A percentile compares a stretch with the other conserved stretches of the same genome.
Conservation (phyloP, 1,284 basidiomycete genomes). For the Tremellales sp. region DNA sequence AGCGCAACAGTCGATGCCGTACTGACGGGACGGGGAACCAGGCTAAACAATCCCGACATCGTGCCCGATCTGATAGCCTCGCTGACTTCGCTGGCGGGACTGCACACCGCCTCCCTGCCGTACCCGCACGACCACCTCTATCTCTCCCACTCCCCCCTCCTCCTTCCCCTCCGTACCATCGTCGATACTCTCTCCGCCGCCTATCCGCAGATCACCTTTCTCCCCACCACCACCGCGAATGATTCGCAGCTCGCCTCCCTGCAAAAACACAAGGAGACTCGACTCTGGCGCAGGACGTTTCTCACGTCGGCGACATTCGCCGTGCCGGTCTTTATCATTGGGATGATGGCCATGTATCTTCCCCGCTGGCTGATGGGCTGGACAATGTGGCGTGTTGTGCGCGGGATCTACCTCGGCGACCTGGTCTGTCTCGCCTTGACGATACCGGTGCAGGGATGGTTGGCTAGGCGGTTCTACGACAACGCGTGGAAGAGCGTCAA, state of each 20-base stretch:
- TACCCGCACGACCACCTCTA: slow-evolving; percentile 68
- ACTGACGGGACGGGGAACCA: slow-evolving; percentile 8
- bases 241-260: slow-evolving; percentile 83
- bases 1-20: not conserved
- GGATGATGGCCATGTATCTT: slow-evolving; percentile 73
- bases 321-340: slow-evolving; percentile 85
- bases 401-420: slow-evolving; percentile 77
- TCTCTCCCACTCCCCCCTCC: slow-evolving; percentile 68
- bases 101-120: slow-evolving; percentile 67
- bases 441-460: slow-evolving; percentile 88
- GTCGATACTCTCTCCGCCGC: slow-evolving; percentile 76
- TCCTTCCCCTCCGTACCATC: slow-evolving; percentile 76
- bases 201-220: slow-evolving; percentile 44
- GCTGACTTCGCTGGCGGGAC: slow-evolving; percentile 62
- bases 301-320: slow-evolving; percentile 73
- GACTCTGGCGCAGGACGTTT: slow-evolving; percentile 83
- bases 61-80: slow-evolving; percentile 26
- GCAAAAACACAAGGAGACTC: slow-evolving; percentile 84
- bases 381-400: slow-evolving; percentile 51
- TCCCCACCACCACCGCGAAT: slow-evolving; percentile 41
- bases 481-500: slow-evolving; percentile 86
- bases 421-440: slow-evolving; percentile 76
- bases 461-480: slow-evolving; percentile 82
- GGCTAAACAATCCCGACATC: slow-evolving; percentile 33
- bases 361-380: slow-evolving; percentile 51